Evolutionary conservation across 2,329 filamentous ascomycete species (phyloP).

Genomic region (Arthrobotrys sphaeroides): DNA sequence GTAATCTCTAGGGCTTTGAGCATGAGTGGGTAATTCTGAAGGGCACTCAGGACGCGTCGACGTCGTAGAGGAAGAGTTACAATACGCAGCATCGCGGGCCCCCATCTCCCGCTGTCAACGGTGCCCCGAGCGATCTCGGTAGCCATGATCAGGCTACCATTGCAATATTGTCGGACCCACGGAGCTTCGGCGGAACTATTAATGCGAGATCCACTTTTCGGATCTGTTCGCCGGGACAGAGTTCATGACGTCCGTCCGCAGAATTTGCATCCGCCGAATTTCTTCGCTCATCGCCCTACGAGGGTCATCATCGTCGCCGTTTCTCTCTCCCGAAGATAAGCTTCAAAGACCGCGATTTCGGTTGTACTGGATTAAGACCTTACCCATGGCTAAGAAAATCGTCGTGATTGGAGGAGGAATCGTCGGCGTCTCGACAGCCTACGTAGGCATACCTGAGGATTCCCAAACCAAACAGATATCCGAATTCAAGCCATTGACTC

Average conservation of each 20-base stretch:
- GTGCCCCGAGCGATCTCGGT: background rate
- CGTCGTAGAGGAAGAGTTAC: too few species aligned
- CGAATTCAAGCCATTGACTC: background rate
- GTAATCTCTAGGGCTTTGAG: too few species aligned
- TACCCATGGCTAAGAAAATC: slow-evolving; percentile 33
- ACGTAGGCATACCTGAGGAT: slow-evolving; percentile 24
- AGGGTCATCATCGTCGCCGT: background rate
- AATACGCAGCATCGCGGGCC: too few species aligned
- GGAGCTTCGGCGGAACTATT: background rate
- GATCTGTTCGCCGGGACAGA: background rate
- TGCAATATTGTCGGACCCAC: too few species aligned
- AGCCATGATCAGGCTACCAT: too few species aligned
- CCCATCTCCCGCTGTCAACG: background rate
- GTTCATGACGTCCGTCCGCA: slow-evolving; percentile 11
- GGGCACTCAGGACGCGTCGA: too few species aligned
- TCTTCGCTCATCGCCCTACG: background rate
- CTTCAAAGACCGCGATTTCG: background rate
- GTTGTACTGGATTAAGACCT: background rate
- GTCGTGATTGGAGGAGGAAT: slow-evolving; percentile 48
- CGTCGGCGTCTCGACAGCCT: slow-evolving; percentile 46
- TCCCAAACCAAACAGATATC: background rate
- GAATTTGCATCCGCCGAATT: background rate
- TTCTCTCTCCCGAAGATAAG: background rate
- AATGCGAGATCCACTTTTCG: background rate
- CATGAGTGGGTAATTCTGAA: too few species aligned